Base-by-base conservation (phyloP, 2,329 filamentous ascomycete species). In the Apiospora koreana region DNA sequence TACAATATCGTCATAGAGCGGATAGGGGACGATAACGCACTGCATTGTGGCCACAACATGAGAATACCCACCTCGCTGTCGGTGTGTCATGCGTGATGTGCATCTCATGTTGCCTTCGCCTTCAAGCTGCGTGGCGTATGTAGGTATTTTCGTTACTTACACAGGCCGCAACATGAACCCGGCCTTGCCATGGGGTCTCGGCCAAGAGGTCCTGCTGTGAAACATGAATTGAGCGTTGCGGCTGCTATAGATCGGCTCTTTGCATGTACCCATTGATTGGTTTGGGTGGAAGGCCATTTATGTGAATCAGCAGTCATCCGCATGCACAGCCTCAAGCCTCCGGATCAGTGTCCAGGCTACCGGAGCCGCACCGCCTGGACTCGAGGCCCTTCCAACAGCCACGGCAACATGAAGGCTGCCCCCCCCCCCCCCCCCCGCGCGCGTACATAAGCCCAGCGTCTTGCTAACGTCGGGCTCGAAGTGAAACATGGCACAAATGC, bases 401-500 rank as follows among this genome's bases (percentile, higher is more conserved):
- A 35, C 28, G 28, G 28, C 28, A 28, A 18, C 50, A 58, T 58
- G 50, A 62, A 38, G 21, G 54, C 54, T 62, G 54, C 38, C 54
- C 45, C 64, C 42, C n/a, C n/a, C n/a, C n/a, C n/a, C n/a, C n/a
- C n/a, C n/a, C n/a, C n/a, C n/a, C n/a, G n/a, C n/a, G n/a, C n/a
- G n/a, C 41, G 42, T 66, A 45, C 64, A 31, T 66, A 66, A 66
- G 12, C 41, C 45, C 18, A 18, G 38, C 64, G 14, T 45, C 38
- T 45, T 38, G 65, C 41, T n/a, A 67, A 45, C 65, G 65, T 46
- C 42, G 25, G 35, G 38, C 45, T 23, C 10, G 28, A 42, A 46
- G 69, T 70, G 65, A 50, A 50, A 70, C 69, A 70, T 70, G 67
- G 41, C 65, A 70, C 69, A 62, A 68, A 38, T n/a, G 25, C 48